phyloP scores from a whole-genome alignment of 1,284 basidiomycete species.

The Irpex sp. region DNA sequence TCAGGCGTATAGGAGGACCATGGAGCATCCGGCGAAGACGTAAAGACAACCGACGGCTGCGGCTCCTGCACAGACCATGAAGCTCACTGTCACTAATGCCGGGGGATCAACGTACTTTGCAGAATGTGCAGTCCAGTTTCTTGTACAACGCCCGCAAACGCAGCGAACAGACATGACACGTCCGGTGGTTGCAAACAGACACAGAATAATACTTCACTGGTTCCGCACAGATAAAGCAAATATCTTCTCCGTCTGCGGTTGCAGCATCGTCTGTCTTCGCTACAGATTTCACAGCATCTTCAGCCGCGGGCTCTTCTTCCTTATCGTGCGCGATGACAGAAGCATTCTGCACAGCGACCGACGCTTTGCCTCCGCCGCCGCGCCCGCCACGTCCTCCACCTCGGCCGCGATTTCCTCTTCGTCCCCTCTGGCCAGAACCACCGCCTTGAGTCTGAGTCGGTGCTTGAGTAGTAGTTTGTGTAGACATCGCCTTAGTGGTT shows the following conservation, averaged over 20 bases:
- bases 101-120: conserved; percentile 61
- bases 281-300: conserved; percentile 7
- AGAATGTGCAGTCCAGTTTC: conserved; percentile 91
- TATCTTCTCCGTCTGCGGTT: conserved; percentile 23
- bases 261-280: conserved; percentile 4
- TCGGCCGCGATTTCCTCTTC: conserved; percentile 28
- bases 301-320: conserved; percentile 1
- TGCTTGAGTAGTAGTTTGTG: conserved; percentile 26
- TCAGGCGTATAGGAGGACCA: conserved; percentile 64
- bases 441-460: conserved; percentile 27
- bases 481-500: conserved; percentile 25
- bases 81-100: not conserved
- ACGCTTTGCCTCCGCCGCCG: conserved; percentile 12
- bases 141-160: conserved; percentile 94
- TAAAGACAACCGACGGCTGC: conserved; percentile 82
- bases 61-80: conserved; percentile 52
- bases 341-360: not conserved
- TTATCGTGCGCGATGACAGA: not conserved
- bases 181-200: conserved; percentile 89
- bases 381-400: conserved; percentile 23
- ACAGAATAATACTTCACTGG: conserved; percentile 88
- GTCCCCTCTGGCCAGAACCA: conserved; percentile 24
- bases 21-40: conserved; percentile 58
- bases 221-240: conserved; percentile 97
- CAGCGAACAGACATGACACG: conserved; percentile 90